Evolutionary conservation across 208 protist genomes (phyloP).

Genomic region (Baffinella frigidus): DNA sequence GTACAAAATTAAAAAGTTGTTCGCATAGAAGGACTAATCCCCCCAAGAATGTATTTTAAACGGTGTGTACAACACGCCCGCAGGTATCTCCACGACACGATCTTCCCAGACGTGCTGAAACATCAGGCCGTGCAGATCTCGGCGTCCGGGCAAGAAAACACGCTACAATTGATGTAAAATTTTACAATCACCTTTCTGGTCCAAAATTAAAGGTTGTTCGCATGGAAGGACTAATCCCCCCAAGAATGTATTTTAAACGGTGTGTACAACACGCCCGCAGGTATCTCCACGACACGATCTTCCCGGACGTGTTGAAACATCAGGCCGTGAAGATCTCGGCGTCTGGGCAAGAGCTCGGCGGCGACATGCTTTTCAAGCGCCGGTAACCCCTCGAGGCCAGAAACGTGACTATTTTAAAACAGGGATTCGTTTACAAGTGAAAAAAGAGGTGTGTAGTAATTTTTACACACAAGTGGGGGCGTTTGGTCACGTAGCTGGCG

Average conservation of each 20-base stretch:
- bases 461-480: too few species aligned
- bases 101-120: constrained; percentile 65
- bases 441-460: too few species aligned
- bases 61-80: too few species aligned
- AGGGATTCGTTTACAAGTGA: too few species aligned
- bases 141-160: background rate
- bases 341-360: constrained; percentile 69
- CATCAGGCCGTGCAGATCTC: background rate
- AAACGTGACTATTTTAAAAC: too few species aligned
- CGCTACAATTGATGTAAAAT: too few species aligned
- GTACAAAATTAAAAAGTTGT: too few species aligned
- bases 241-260: background rate
- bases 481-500: too few species aligned
- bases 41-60: background rate
- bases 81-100: constrained; percentile 62
- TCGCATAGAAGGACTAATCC: background rate
- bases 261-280: background rate
- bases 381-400: too few species aligned
- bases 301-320: constrained; percentile 53
- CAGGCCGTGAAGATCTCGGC: background rate
- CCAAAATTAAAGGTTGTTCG: too few species aligned
- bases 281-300: constrained; percentile 63
- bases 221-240: background rate
- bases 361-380: constrained; percentile 49
- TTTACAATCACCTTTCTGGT: too few species aligned